Percentiles rank a stretch among this genome's conserved stretches.
Evolutionary conservation across 441 rosid genomes (phyloP).

Genomic region (Gossypium laxum): DNA sequence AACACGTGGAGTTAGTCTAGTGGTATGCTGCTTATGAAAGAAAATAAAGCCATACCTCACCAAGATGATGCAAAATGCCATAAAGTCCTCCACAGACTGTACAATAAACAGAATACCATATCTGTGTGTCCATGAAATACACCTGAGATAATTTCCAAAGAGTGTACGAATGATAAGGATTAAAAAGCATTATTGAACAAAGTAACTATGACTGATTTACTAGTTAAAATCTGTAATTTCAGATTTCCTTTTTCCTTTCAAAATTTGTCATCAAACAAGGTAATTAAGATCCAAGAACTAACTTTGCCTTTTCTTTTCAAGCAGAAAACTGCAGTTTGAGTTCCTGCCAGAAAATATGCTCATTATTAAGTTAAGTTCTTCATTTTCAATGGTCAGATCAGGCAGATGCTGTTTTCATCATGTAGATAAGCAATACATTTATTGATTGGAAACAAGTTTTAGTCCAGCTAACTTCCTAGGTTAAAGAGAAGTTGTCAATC

Average conservation of each 20-base stretch:
- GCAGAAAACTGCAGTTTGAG: background rate
- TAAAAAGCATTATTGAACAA: background rate
- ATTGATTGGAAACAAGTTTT: background rate
- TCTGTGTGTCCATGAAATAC: conserved; percentile 96
- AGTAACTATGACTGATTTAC: background rate
- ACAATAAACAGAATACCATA: conserved; percentile 98
- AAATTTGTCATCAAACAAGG: background rate
- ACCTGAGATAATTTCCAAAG: conserved; percentile 42
- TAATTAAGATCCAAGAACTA: background rate
- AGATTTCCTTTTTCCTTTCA: background rate
- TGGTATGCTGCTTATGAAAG: conserved; percentile 5
- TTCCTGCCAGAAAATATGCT: background rate
- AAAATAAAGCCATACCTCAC: conserved; percentile 64
- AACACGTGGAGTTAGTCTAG: conserved; percentile 23
- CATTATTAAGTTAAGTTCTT: background rate
- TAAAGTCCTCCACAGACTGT: conserved; percentile 83
- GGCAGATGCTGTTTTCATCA: background rate
- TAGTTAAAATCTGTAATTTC: background rate
- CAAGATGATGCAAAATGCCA: conserved; percentile 95
- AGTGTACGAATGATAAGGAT: conserved; percentile 4
- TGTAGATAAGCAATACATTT: background rate
- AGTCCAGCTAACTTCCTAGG: background rate
- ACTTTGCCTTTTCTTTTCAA: background rate
- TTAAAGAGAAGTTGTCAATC: conserved; percentile 5
- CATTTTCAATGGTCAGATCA: background rate